Evolutionary conservation across 805 yeast genomes (phyloP).

Genomic region (Saccharomycopsis capsularis): DNA sequence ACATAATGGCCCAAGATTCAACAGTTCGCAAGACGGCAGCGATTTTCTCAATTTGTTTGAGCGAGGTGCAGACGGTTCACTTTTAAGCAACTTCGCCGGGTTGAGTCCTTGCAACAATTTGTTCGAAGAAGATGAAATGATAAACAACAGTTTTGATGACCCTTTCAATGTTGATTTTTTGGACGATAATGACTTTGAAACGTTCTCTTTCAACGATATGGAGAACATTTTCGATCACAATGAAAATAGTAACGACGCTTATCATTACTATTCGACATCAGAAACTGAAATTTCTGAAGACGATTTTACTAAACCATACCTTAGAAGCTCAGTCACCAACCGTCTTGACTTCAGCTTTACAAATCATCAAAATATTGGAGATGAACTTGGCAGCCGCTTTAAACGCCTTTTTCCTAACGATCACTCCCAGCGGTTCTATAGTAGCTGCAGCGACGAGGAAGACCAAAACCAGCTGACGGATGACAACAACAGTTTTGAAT

Average conservation of each 20-base stretch:
- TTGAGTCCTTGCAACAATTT: constrained; percentile 15
- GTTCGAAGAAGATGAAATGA: constrained; percentile 7
- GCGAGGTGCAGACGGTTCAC: background rate
- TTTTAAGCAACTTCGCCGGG: constrained; percentile 2
- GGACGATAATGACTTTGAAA: constrained; percentile 20
- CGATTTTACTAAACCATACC: constrained; percentile 6
- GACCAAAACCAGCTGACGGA: too few relatives aligned
- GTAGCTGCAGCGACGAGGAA: constrained; percentile 8
- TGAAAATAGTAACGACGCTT: background rate
- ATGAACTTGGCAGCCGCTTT: background rate
- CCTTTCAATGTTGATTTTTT: constrained; percentile 19
- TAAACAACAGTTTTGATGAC: constrained; percentile 17
- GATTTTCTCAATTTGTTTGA: too few relatives aligned
- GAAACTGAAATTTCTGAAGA: constrained; percentile 21
- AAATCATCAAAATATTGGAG: background rate
- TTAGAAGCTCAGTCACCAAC: background rate
- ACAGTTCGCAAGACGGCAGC: too few relatives aligned
- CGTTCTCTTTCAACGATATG: constrained; percentile 21
- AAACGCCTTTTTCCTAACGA: background rate
- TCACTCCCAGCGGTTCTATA: background rate
- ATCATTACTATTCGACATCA: constrained; percentile 11
- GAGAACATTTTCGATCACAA: constrained; percentile 18
- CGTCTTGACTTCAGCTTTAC: background rate
- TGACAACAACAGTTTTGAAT: constrained; percentile 3
- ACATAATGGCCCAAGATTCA: too few relatives aligned